phyloP scores from a whole-genome alignment of 2,329 filamentous ascomycete species.

The Nemania diffusa region DNA sequence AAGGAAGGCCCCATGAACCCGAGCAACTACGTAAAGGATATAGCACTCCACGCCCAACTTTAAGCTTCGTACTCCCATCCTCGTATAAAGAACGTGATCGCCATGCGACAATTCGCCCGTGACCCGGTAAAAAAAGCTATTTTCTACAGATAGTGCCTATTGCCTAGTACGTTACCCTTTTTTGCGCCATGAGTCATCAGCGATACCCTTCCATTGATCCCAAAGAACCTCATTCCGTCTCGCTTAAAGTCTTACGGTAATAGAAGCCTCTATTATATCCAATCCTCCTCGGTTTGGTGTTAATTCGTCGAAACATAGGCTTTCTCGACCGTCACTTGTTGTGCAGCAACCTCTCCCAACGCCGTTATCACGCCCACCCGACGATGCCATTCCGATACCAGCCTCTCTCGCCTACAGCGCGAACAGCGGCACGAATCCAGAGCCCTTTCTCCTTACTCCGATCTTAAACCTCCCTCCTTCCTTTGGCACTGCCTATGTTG shows the following conservation, averaged over 20 bases:
- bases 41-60: background rate
- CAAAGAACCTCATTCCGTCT: constrained; percentile 83
- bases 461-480: constrained; percentile 86
- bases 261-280: constrained; percentile 26
- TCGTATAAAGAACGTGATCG: background rate
- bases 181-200: constrained; percentile 65
- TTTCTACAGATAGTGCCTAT: constrained; percentile 8
- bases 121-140: constrained; percentile 5
- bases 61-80: constrained; percentile 4
- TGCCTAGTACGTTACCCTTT: constrained; percentile 16
- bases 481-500: constrained; percentile 94
- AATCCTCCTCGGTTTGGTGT: background rate
- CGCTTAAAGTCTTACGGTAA: constrained; percentile 79
- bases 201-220: constrained; percentile 66
- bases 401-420: constrained; percentile 79
- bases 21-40: constrained; percentile 2
- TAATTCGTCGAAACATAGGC: constrained; percentile 58
- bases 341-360: constrained; percentile 72
- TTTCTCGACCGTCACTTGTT: constrained; percentile 83
- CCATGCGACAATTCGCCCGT: constrained; percentile 28
- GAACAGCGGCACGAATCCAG: constrained; percentile 58
- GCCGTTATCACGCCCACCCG: constrained; percentile 52
- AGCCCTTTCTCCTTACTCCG: constrained; percentile 68
- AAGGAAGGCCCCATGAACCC: constrained; percentile 14
- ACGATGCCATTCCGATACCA: constrained; percentile 58